Evolutionary conservation across 2,329 filamentous ascomycete species (phyloP).

Genomic region (Zalaria obscura): DNA sequence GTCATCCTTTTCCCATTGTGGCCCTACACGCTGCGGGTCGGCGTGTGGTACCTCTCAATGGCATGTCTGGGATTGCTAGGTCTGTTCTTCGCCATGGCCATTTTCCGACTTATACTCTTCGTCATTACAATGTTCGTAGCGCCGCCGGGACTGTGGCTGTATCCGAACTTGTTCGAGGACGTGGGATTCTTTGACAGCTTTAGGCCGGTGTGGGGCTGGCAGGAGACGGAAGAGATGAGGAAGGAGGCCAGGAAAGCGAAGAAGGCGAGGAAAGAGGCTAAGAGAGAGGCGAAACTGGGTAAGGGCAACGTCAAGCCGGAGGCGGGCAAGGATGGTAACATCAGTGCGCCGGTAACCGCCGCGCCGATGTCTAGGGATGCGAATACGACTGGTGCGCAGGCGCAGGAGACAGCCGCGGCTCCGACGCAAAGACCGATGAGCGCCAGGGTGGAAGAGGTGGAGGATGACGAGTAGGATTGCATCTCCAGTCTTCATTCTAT

Average conservation of each 20-base stretch:
- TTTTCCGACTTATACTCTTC: constrained; percentile 91
- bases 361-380: background rate
- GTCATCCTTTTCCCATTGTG: constrained; percentile 92
- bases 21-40: constrained; percentile 79
- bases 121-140: constrained; percentile 75
- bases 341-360: background rate
- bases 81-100: constrained; percentile 93
- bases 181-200: constrained; percentile 98
- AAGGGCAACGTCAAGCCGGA: background rate
- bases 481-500: no score
- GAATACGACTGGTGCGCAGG: background rate
- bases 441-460: background rate
- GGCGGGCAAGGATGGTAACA: background rate
- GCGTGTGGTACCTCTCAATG: constrained; percentile 96
- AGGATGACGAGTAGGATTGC: background rate
- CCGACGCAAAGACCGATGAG: background rate
- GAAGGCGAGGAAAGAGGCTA: constrained; percentile 21
- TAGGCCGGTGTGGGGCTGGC: constrained; percentile 93
- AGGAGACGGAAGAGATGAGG: constrained; percentile 33
- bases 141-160: constrained; percentile 90
- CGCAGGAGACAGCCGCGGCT: background rate
- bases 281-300: constrained; percentile 15
- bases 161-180: constrained; percentile 95
- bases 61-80: constrained; percentile 80
- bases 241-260: constrained; percentile 19